Evolutionary conservation across 306 rosid species (phyloP), one percentile per base, ranked within the genome.

Genomic region (Boehmeria nivea): DNA sequence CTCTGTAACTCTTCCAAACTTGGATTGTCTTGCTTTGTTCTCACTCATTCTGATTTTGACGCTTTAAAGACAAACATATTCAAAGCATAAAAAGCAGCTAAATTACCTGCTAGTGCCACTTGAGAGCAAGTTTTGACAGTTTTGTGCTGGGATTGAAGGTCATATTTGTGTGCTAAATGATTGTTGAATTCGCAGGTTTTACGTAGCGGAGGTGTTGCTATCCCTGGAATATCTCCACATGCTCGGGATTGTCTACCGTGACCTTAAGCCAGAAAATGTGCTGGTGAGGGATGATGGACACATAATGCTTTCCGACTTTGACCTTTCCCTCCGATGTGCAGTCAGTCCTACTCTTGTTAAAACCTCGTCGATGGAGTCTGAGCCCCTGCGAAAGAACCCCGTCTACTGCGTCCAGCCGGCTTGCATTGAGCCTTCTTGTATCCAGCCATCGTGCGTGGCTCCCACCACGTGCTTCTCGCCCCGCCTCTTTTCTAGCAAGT

Each of bases 241-340:
- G 98, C 98, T 90, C 55, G 98, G 98, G 65, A 90, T 90, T 68
- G 94, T 90, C 54, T 90, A 90, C 83, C 95, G 98, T n/a, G 98
- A 90, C 67, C 94, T 90, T 23, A 90, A 90, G 78, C 98, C 98
- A 0, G 98, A 90, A 76, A 90, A 90, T 62, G 91, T 90, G 22
- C 91, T 90, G 22, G 98, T 90, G 60, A 74, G 98, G 72, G 95
- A 90, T 31, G 98, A 90, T 57, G 98, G 98, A 33, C 98, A 90
- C 60, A 90, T 90, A 55, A 90, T 90, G 98, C 95, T 89, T 61
- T 89, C 97, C 1, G 97, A 89, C 64, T 89, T 89, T 53, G 97
- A 89, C 48, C 95, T 89, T 44, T 90, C 98, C 38, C 95, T 90
- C 68, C 88, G 95, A 6, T 90, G 98, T 54, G 43, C 91, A 46